Percentiles rank a stretch among this genome's conserved stretches.
Evolutionary conservation across 306 rosid genomes (phyloP).

Genomic region (Prunus mira): DNA sequence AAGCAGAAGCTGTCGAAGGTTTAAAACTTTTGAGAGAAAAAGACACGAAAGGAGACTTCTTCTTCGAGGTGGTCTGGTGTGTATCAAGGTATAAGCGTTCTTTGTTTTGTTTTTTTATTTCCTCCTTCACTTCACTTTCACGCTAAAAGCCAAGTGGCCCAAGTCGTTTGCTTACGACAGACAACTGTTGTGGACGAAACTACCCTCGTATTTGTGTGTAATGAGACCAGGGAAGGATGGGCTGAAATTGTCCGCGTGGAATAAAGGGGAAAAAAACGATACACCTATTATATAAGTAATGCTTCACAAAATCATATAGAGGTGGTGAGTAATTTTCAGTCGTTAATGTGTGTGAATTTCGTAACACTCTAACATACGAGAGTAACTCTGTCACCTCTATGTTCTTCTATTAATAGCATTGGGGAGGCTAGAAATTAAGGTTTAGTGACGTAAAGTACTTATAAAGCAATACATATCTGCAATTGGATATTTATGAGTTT

Average conservation of each 20-base stretch:
- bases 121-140: background rate
- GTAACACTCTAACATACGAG: rapidly evolving
- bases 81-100: background rate
- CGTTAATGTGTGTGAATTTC: too few species aligned
- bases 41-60: background rate
- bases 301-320: too few species aligned
- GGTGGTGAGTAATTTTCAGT: too few species aligned
- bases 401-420: too few species aligned
- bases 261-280: too few species aligned
- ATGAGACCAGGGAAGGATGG: too few species aligned
- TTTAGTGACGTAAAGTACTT: background rate
- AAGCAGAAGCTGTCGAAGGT: background rate
- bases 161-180: background rate
- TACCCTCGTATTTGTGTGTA: background rate
- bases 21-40: background rate
- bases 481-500: background rate
- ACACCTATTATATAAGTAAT: too few species aligned
- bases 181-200: background rate
- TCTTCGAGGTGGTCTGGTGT: background rate
- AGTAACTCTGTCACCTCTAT: too few species aligned
- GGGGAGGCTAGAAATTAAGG: too few species aligned
- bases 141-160: background rate
- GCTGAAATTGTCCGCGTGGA: background rate
- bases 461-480: background rate
- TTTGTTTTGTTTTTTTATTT: background rate